A percentile compares a stretch with the other conserved stretches of the same genome.
phyloP scores from a whole-genome alignment of 169 alveolate genomes.

The Toxoplasma gondii region DNA sequence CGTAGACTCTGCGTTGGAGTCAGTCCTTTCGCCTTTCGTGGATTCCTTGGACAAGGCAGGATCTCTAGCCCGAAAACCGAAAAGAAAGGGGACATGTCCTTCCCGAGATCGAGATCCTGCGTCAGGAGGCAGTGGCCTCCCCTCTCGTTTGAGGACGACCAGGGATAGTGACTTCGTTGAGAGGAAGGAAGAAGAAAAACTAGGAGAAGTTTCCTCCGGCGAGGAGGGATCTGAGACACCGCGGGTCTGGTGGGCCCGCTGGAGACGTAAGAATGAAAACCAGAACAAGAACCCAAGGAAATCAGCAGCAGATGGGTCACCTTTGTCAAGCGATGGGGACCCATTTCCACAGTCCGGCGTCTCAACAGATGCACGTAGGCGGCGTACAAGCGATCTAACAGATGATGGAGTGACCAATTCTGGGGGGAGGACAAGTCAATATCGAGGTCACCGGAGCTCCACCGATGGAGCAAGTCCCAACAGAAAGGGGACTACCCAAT shows the following conservation, averaged over 20 bases:
- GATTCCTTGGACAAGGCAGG: constrained; percentile 35
- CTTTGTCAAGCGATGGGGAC: background rate
- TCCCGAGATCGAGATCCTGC: background rate
- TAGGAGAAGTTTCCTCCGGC: too few relatives aligned
- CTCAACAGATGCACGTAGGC: background rate
- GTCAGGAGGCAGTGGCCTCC: background rate
- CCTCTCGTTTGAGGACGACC: background rate
- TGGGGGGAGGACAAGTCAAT: background rate
- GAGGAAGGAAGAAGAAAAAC: background rate
- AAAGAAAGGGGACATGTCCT: background rate
- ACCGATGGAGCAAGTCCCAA: background rate
- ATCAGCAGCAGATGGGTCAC: background rate
- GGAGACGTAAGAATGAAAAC: too few relatives aligned
- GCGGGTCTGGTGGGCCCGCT: too few relatives aligned
- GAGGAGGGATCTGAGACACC: too few relatives aligned
- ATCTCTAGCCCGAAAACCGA: background rate
- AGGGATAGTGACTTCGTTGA: background rate
- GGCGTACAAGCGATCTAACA: background rate
- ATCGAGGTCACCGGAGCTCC: background rate
- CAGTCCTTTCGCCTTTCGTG: constrained; percentile 35
- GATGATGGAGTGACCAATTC: background rate
- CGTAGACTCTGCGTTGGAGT: constrained; percentile 37
- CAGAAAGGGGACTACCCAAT: background rate
- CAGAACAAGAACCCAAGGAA: too few relatives aligned
- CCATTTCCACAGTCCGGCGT: background rate